Base-by-base conservation (phyloP, 2,329 filamentous ascomycete genomes). In the Ophiocordyceps unilateralis region DNA sequence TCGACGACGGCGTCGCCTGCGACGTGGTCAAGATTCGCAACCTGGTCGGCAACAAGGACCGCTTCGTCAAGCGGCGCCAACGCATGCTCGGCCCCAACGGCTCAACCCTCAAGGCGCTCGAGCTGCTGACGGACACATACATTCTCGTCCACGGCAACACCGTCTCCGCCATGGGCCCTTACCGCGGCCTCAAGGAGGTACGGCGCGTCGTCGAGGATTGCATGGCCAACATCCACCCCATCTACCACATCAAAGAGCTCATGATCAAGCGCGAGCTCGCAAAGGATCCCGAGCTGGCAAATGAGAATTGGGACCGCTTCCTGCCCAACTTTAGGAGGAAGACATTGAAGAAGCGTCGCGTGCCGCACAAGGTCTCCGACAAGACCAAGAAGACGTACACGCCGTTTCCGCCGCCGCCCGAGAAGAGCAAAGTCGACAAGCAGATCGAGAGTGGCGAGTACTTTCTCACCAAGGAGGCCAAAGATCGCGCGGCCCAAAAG, bases 361-460 rank as follows among this genome's bases (percentile, higher is more conserved):
- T 80, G 53, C 93, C 91, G 0, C 76, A 76, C 69, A 86, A 84
- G 56, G 79, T 98, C 58, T 86, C 76, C 43, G 88, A 98, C 69
- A 98, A 98, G 74, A 64, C 69, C 58, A 93, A 89, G 74, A 96
- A 94, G 74, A 64, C 71, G 12, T 98, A 95, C 70, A 98, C 93
- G 50, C 89, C 91, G 10, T 98, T 98, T 78, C 91, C 91, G 41
- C 91, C 91, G 7, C 76, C 87, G 38, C 87, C 88, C 50, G 89
- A 98, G 72, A 94, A 94, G 83, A 95, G 88, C 76, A 98, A 96
- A 76, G 76, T 98, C 53, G 91, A 98, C 64, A 66, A 87, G 63
- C 89, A 98, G 72, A 94, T 98, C 67, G 91, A 98, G 70, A 88
- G 78, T 53, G 89, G 91, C 65, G 89, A 96, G 66, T 98, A 93